Evolutionary conservation across 352 stramenopile genomes (phyloP).

Genomic region (Hyaloperonospora brassicae): DNA sequence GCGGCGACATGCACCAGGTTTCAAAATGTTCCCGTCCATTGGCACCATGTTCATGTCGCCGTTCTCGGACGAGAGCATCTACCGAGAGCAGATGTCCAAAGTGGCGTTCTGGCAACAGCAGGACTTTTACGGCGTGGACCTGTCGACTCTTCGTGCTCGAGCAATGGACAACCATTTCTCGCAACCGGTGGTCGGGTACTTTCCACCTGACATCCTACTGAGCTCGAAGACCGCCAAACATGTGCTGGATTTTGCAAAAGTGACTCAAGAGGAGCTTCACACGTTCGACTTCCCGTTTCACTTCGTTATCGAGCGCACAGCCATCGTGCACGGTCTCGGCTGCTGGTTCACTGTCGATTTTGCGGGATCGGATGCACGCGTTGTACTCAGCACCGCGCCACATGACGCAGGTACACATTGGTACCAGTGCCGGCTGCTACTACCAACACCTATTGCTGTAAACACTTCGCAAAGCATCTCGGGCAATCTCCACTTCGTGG

Average conservation of each 20-base stretch:
- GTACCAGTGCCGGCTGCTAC: conserved; percentile 91
- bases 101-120: conserved; percentile 92
- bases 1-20: conserved; percentile 60
- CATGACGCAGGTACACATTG: conserved; percentile 71
- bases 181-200: conserved; percentile 93
- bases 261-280: conserved; percentile 73
- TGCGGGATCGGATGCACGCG: conserved; percentile 64
- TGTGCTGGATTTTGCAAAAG: conserved; percentile 78
- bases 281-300: conserved; percentile 88
- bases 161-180: conserved; percentile 97
- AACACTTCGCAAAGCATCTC: conserved; percentile 86
- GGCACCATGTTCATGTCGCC: conserved; percentile 96
- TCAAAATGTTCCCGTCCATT: conserved; percentile 95
- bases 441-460: conserved; percentile 87
- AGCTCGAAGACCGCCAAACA: conserved; percentile 51
- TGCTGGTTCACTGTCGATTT: conserved; percentile 99
- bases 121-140: conserved; percentile 96
- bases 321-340: conserved; percentile 93
- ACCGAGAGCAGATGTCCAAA: conserved; percentile 88
- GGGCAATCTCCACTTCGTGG: conserved; percentile 86
- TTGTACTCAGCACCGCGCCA: conserved; percentile 83
- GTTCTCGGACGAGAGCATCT: conserved; percentile 93
- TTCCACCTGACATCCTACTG: conserved; percentile 71
- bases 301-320: conserved; percentile 84
- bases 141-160: conserved; percentile 87